Evolutionary conservation across 78 protist species (phyloP).

Genomic region (Isochrysis galbana): DNA sequence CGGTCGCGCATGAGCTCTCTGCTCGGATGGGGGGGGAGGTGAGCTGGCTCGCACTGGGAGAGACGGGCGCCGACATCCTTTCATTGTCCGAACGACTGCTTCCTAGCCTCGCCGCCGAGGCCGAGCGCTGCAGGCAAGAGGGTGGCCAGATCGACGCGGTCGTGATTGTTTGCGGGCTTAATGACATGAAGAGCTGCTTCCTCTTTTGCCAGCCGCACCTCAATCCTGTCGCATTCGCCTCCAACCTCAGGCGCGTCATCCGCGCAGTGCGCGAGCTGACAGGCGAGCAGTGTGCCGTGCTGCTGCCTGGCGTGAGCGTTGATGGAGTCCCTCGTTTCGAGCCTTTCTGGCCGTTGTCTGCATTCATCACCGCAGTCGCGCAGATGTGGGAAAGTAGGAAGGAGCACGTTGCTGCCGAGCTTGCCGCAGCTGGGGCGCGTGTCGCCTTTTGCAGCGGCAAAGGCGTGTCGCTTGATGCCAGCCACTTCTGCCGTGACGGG

Average conservation of each 20-base stretch:
- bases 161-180: neutral
- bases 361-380: neutral
- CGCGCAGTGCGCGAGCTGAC: neutral
- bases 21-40: neutral
- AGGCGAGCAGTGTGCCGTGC: neutral
- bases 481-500: neutral
- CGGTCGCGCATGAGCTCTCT: neutral
- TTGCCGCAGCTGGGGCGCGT: neutral
- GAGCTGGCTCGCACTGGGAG: neutral
- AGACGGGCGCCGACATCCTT: neutral
- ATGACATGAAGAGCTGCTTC: neutral
- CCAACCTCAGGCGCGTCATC: neutral
- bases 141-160: neutral
- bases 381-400: neutral
- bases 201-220: neutral
- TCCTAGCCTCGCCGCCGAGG: neutral
- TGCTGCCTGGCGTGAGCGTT: neutral
- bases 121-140: neutral
- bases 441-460: neutral
- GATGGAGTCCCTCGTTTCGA: neutral
- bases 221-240: neutral
- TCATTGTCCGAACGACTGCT: neutral
- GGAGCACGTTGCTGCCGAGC: neutral
- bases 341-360: neutral
- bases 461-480: neutral